Base-by-base conservation (phyloP, 208 protist genomes). In the Trypanosoma congolense region DNA sequence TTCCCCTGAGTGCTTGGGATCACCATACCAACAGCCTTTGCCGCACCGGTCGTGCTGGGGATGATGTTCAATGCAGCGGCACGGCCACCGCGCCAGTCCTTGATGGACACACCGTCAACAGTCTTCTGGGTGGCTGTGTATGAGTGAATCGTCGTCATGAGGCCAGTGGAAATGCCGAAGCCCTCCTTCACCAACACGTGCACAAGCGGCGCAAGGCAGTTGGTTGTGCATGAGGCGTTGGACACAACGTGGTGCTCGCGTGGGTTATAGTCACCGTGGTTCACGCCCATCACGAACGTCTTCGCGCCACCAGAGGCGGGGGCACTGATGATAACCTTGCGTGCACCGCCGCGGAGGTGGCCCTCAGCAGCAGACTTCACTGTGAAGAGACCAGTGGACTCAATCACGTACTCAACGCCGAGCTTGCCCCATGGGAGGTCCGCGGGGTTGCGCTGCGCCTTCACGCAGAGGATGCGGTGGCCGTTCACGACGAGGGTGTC, bases 61-160 rank as follows among this genome's bases (percentile, higher is more conserved):
- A 99, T 99, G 81, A 99, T 99, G 93, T 99, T 99, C 58, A 70
- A 41, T 16, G 73, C 64, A 8, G 92, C 97, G 24, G 79, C 82
- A 67, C 98, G 94, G 10, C 97, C 98, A 64, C 86, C 91, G 63
- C 98, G 95, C 97, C 97, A 99, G 83, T 99, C 96, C 77, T 99
- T 99, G 47, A 80, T 38, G n/a, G 90, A 94, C 57, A 97, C 92
- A 40, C 93, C 97, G 73, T 99, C 98, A 26, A 99, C 98, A 31
- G 95, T 97, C 65, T 96, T 97, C 86, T 99, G 98, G 8, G 95
- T 99, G 35, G 97, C 97, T 25, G 98, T 99, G 57, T 89, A 92
- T 18, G 99, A 89, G 84, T 99, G 99, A 48, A 99, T 95, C 46
- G 99, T 99, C 45, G 98, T 99, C 98, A 99, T 99, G 41, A 99